Base-by-base conservation (phyloP, 441 rosid genomes). In the Bruguiera hainesii region DNA sequence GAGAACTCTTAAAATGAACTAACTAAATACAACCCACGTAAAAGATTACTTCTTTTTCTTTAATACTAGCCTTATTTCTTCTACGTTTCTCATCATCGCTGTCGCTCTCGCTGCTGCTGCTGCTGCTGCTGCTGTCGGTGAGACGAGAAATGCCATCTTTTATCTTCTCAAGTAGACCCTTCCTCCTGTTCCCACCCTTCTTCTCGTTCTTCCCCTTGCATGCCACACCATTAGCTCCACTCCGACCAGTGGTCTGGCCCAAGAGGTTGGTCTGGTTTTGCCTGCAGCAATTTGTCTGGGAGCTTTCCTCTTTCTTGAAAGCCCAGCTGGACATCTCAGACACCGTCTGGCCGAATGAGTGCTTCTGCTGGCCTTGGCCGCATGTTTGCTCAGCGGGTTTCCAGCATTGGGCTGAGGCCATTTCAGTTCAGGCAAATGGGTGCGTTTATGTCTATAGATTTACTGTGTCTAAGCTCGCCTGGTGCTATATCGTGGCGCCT, bases 41-140 rank as follows among this genome's bases (percentile, higher is more conserved):
- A 55, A 15, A 20, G 16, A 10, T 23, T 1, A 8, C 8, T 20
- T 52, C 3, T 52, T 7, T 50, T 50, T 50, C 23, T 23, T 6
- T 23, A 46, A 7, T 21, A 73, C 73, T 60, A 29, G 56, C 77
- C 85, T 76, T 76, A 60, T 70, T 63, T 53, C 33, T 51, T 28
- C 55, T 73, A 6, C 73, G 72, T 59, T 65, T 66, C 21, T 79
- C 79, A 46, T 67, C 76, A 5, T 83, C 86, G 49, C 78, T 78
- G 20, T 83, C 86, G n/a, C 83, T 81, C 15, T 75, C 81, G 30
- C 85, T 72, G 53, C 69, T 65, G 72, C 81, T 71, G 75, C 70
- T 78, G n/a, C 81, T 63, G 53, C 74, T 61, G 56, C 74, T 51
- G 56, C 75, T 59, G 64, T 65, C 66, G 46, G 61, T 62, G 9